Base-by-base conservation (phyloP, 2,329 filamentous ascomycete genomes). In the Colletotrichum sp. region DNA sequence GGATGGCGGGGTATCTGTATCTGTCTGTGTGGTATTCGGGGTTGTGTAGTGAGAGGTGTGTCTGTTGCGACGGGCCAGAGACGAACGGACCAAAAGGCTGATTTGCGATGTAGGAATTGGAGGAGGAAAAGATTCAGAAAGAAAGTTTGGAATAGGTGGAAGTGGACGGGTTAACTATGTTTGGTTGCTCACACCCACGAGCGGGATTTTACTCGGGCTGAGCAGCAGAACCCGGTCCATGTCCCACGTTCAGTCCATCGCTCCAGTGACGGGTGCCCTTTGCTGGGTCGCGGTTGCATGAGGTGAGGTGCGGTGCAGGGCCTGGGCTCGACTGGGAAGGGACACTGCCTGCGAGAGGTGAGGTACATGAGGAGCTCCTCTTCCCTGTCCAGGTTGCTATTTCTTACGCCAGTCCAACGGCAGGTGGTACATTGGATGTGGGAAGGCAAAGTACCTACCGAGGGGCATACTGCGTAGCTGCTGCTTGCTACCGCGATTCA, bases 141-240 rank as follows among this genome's bases (percentile, higher is more conserved):
- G 62, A 75, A 68, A 32, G 32, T 73, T 73, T 63, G 57, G 26
- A 49, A 16, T 16, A 68, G 49, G 64, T 60, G 71, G 74, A 73
- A 71, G 69, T 64, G 63, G 73, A 49, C 64, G 71, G 62, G 70
- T 76, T 76, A 64, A 64, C 62, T 64, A 76, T 76, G 70, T 74
- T 74, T 74, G 73, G 71, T 75, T 60, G 32, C 65, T 57, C n/a
- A 32, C 49, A 57, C 49, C 63, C 55, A 63, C 69, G 59, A 76
- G 74, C 74, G 74, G 74, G 74, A 76, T 76, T 76, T 76, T 76
- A 76, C 57, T 76, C 74, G 70, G 74, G 57, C 68, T 70, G 74
- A 71, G 39, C 69, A 64, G 69, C 59, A 30, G 55, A 30, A 67
- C 67, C 68, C 34, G 62, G 71, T 24, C 71, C 64, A 24, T 55